These are phyloP conservation scores for Scheffersomyces illinoinensis DNA, from an alignment of 1,139 yeast genomes.

Conservation along the genomic window DNA sequence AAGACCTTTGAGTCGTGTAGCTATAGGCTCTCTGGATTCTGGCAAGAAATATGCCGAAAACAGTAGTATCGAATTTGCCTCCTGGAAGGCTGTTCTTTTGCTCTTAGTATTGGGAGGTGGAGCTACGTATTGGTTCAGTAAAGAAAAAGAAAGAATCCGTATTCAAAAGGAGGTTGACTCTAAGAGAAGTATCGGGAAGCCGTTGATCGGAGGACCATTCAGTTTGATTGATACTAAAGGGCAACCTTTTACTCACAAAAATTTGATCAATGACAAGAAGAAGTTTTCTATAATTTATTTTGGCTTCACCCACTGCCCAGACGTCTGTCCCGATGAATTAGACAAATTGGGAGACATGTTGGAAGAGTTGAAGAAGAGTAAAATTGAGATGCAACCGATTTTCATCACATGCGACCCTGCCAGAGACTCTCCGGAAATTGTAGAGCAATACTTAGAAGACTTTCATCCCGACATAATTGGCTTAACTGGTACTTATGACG, in stretches of 20 bases:
- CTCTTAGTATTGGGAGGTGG: conserved; percentile 70
- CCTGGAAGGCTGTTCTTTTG: conserved; percentile 83
- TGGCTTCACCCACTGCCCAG: conserved; percentile 97
- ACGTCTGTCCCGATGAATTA: conserved; percentile 95
- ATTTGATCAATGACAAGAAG: conserved; percentile 58
- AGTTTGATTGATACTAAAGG: conserved; percentile 70
- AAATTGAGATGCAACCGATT: conserved; percentile 71
- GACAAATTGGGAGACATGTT: conserved; percentile 86
- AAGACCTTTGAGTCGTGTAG: conserved; percentile 51
- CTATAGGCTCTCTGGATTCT: conserved; percentile 33
- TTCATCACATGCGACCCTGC: conserved; percentile 97
- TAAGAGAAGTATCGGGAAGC: conserved; percentile 87
- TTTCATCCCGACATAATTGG: conserved; percentile 90
- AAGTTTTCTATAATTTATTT: conserved; percentile 82
- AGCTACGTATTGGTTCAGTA: conserved; percentile 65
- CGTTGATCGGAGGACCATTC: conserved; percentile 91
- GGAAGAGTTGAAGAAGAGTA: conserved; percentile 55
- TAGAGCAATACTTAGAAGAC: conserved; percentile 76
- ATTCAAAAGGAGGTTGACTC: conserved; percentile 79
- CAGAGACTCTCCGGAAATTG: conserved; percentile 82
- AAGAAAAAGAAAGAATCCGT: conserved; percentile 72
- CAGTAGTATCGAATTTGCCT: conserved; percentile 63
- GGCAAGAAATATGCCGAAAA: conserved; percentile 32
- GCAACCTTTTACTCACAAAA: conserved; percentile 69
- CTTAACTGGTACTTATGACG: conserved; percentile 85